A percentile compares a stretch with the other conserved stretches of the same genome.
Conservation (phyloP, 495 filamentous ascomycete genomes). For the Aspergillus nanangensis region DNA sequence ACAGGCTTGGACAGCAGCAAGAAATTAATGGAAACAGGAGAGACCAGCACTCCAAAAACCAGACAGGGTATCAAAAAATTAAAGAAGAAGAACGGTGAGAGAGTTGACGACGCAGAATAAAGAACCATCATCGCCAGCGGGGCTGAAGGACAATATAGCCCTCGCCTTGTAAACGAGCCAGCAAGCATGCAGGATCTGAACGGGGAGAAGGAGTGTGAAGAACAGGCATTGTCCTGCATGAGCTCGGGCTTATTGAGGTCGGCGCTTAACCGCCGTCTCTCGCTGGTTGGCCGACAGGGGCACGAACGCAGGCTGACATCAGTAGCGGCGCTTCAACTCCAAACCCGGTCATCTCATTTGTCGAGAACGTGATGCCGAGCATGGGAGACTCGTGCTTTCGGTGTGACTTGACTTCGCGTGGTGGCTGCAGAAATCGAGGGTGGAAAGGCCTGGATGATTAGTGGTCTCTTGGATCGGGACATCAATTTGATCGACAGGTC, state of each 20-base stretch:
- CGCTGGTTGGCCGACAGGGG: constrained; percentile 10
- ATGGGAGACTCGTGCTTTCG: no score
- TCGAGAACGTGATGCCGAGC: neutral
- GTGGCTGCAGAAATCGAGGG: no score
- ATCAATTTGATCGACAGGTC: no score
- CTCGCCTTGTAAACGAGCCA: neutral
- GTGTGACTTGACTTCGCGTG: no score
- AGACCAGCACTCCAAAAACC: neutral
- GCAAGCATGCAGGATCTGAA: constrained; percentile 21
- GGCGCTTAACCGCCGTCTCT: constrained; percentile 21
- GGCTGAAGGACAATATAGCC: neutral
- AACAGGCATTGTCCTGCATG: constrained; percentile 13
- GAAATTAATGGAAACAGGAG: neutral
- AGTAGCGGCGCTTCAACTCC: constrained; percentile 5
- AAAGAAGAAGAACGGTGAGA: neutral
- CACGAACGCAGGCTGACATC: constrained; percentile 5
- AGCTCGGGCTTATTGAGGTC: constrained; percentile 9
- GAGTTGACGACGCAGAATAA: neutral
- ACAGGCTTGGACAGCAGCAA: neutral
- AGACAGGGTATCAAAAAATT: neutral
- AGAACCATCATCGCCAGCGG: neutral
- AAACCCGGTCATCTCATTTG: constrained; percentile 2
- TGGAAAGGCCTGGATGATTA: no score
- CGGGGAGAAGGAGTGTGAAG: constrained; percentile 22
- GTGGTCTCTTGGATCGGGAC: no score